Evolutionary conservation across 2,329 filamentous ascomycete species (phyloP).

Genomic region (Talaromyces sp.): DNA sequence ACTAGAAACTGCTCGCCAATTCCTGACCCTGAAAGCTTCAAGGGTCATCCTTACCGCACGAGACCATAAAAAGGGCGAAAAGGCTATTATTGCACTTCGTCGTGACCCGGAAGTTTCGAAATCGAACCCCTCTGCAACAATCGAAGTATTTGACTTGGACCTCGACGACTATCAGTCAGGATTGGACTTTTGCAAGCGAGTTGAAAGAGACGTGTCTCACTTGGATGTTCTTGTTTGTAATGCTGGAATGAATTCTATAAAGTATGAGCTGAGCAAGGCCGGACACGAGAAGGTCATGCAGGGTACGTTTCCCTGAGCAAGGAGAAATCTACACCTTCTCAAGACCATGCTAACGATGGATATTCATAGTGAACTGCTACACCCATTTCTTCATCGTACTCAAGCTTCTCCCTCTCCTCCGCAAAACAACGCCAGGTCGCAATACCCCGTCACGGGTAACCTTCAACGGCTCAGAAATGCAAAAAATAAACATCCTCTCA

Average conservation of each 20-base stretch:
- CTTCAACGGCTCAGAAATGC: conserved; percentile 13
- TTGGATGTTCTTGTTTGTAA: conserved; percentile 16
- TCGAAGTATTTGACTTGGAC: conserved; percentile 46
- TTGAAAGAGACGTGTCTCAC: conserved; percentile 10
- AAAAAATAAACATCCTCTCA: conserved; percentile 4
- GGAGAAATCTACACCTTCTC: not conserved
- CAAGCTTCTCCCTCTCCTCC: conserved; percentile 13
- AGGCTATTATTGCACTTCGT: conserved; percentile 19
- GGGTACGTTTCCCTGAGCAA: not conserved
- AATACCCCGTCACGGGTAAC: conserved; percentile 12
- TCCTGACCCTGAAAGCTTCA: conserved; percentile 35
- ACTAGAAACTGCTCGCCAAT: conserved; percentile 36
- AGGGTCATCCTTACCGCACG: conserved; percentile 47
- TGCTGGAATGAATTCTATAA: conserved; percentile 10
- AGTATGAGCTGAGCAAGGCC: conserved; percentile 12
- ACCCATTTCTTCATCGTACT: conserved; percentile 14
- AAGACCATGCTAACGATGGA: not conserved
- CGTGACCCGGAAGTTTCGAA: conserved; percentile 19
- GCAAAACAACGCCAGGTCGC: conserved; percentile 6
- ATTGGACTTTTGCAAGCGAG: conserved; percentile 6
- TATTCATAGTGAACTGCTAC: conserved; percentile 16
- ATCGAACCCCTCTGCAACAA: conserved; percentile 29
- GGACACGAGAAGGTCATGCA: conserved; percentile 14
- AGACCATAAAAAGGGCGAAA: conserved; percentile 37
- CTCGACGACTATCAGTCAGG: conserved; percentile 26